Base-by-base conservation (phyloP, 1,284 basidiomycete species). In the Thecaphora frezii region DNA sequence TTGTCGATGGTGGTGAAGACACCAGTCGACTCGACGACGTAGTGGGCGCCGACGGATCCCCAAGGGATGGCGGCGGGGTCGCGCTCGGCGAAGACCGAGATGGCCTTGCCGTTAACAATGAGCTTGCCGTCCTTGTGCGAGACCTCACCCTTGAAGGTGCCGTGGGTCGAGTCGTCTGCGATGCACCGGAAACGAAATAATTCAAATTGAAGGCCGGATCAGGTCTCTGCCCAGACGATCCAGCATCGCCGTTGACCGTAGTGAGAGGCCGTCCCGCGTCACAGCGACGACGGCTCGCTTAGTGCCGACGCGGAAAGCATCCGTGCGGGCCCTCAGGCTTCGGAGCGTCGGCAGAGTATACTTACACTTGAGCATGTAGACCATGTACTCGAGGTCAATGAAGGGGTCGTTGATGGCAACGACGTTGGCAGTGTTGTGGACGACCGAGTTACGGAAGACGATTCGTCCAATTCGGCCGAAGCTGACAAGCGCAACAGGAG, bases 11-110 rank as follows among this genome's bases (percentile, higher is more conserved):
- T 97, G 82, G 94, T 98, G 87, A 98, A 98, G 81, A 98, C 94
- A 89, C 96, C 94, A 75, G 94, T 98, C 49, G 96, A 92, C 84
- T 99, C 94, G 80, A 99, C 87, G 66, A 98, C 84, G 85, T 98
- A 98, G 44, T 91, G 85, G 69, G 93, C 96, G 74, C 89, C 90
- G 57, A 85, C 85, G 41, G 82, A 79, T 55, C 85, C 83, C 94
- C 94, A 98, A 55, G 84, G 83, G 83, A 99, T 99, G 81, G 84
- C 83, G 74, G 87, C 82, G 46, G 94, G 91, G 80, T 97, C 91
- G 77, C 86, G 86, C 86, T 98, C 93, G 49, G 67, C 76, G 56
- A 85, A 92, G 81, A 97, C 88, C 60, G 82, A 77, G 82, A 98
- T 88, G 45, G 84, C 50, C 80, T 89, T 88, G 82, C 88, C 89